Base-by-base conservation (phyloP, 2,329 filamentous ascomycete genomes). In the Pyricularia sp. region DNA sequence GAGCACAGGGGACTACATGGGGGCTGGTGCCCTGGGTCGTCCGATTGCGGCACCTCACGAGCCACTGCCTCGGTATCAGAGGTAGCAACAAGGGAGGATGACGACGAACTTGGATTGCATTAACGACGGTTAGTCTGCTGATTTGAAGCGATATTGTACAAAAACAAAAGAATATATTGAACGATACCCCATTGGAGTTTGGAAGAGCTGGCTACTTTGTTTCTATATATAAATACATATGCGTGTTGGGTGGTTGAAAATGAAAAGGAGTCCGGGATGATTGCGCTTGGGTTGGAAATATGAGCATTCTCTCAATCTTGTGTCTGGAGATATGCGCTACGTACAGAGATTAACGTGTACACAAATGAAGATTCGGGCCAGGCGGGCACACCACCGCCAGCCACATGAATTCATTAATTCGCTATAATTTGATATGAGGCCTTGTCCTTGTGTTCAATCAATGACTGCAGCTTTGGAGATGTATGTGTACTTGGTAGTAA, bases 31-130 rank as follows among this genome's bases (percentile, higher is more conserved):
- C 1, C 17, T 69, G 10, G 33, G 64, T 28, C 33, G 61, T 11
- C 30, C 66, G 28, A 55, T 55, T 42, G 65, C 28, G 31, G 26
- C 64, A 30, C 67, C 67, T 17, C 67, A 66, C 12, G 76, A 78
- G 70, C 73, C 73, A 36, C 68, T 78, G 50, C 76, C 76, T 3
- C 72, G 71, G 64, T 78, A 78, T 72, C 75, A 77, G 67, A 68
- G 75, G 67, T 77, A 68, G 73, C 66, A 26, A 61, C 30, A 30
- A 23, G 11, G 26, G 59, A 26, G 12, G 59, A 23, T 14, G 12
- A 17, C 10, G 14, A 2, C 4, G 5, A 26, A 28, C 26, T 10
- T 28, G 6, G 58, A 12, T 14, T 2, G 26, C 59, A 14, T 63
- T 28, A 17, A 28, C 17, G 59, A 28, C 59, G 59, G 25, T 30